Conservation (phyloP, 306 rosid species). For the Purshia tridentata region DNA sequence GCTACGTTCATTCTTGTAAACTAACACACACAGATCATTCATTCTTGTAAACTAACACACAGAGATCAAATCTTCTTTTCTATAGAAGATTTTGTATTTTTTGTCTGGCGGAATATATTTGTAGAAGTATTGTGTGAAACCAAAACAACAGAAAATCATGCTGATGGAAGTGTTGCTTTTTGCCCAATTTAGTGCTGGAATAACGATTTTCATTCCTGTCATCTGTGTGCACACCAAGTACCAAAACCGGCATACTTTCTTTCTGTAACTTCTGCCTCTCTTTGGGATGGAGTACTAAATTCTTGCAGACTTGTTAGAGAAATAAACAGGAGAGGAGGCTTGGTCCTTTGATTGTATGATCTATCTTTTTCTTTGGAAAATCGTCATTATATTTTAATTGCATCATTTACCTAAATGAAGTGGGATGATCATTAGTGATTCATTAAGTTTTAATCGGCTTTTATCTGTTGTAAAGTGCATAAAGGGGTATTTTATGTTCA, state of each 20-base stretch:
- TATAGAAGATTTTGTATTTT: neutral
- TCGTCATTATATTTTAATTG: too few species aligned
- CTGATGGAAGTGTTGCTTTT: neutral
- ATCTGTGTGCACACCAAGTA: neutral
- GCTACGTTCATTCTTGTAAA: conserved; percentile 20
- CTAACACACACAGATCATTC: neutral
- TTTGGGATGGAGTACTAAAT: neutral
- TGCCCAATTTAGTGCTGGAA: neutral
- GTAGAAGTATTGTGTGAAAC: neutral
- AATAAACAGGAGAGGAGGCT: too few species aligned
- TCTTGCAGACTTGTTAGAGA: too few species aligned
- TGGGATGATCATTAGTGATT: too few species aligned
- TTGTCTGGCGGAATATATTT: neutral
- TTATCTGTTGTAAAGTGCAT: too few species aligned
- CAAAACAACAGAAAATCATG: neutral
- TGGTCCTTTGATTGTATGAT: too few species aligned
- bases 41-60: neutral
- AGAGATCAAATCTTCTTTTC: neutral
- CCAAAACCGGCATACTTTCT: neutral
- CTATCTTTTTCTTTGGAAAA: too few species aligned
- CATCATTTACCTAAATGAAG: too few species aligned
- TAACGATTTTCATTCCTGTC: neutral
- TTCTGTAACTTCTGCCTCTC: neutral
- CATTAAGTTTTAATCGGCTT: too few species aligned
- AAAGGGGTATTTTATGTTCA: too few species aligned